A percentile compares a stretch with the other conserved stretches of the same genome.
Conservation (phyloP, 1,284 basidiomycete species). For the Cryptococcus sp. region DNA sequence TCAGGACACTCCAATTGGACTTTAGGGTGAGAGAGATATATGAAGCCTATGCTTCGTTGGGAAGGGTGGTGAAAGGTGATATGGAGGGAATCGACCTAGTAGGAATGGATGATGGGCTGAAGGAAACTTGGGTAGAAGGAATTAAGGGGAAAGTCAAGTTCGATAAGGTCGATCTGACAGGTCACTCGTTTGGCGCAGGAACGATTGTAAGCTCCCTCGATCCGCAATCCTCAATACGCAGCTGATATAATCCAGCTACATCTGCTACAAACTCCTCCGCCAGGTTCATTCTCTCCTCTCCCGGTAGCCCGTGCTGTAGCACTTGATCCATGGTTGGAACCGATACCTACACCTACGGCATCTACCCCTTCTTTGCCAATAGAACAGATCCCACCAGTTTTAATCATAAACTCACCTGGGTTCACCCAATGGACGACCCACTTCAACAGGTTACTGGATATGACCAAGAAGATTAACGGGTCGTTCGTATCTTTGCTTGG, state of each 20-base stretch:
- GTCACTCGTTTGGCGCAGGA: conserved; percentile 74
- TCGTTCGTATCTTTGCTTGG: conserved; percentile 34
- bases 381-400: conserved; percentile 46
- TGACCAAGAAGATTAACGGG: conserved; percentile 47
- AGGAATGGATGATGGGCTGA: not conserved
- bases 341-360: conserved; percentile 54
- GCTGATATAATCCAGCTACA: conserved; percentile 3
- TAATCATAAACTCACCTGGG: conserved; percentile 65
- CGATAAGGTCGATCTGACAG: conserved; percentile 55
- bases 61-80: conserved; percentile 13
- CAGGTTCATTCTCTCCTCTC: conserved; percentile 17
- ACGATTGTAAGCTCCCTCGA: conserved; percentile 54
- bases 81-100: conserved; percentile 15
- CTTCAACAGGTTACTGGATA: conserved; percentile 56
- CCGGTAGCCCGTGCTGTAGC: conserved; percentile 57
- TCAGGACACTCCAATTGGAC: conserved; percentile 61
- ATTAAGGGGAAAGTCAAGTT: conserved; percentile 24
- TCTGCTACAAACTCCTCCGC: conserved; percentile 12
- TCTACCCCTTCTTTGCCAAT: conserved; percentile 1
- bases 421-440: conserved; percentile 71
- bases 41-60: conserved; percentile 51
- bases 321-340: conserved; percentile 75
- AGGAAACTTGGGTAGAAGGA: not conserved
- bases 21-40: conserved; percentile 65
- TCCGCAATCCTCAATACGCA: too few relatives aligned